Base-by-base conservation (phyloP, 1,284 basidiomycete species). In the Ganoderma lucidum region DNA sequence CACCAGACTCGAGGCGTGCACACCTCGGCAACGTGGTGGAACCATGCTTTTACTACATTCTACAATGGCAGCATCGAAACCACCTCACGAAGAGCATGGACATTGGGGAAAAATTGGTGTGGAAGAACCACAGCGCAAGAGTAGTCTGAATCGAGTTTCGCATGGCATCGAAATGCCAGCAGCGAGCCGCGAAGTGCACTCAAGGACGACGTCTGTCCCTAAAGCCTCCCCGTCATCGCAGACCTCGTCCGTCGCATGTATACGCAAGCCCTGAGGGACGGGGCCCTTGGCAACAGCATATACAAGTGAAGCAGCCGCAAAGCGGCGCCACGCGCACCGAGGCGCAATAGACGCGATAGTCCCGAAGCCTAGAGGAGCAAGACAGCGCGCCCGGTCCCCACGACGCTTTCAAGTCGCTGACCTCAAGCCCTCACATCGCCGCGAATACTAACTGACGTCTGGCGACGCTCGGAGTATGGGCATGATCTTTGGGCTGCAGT, bases 121-220 rank as follows among this genome's bases (percentile, higher is more conserved):
- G 14, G 17, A 39, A 48, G 28, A 23, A 37, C 63, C 63, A 64
- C 63, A 64, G 41, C 63, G 60, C 63, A 65, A 69, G 64, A 69
- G 63, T 69, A 69, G 68, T 69, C 68, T 69, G 68, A 63, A 69
- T 69, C 39, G 68, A 66, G 64, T 66, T 66, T 66, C 62, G 64
- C 68, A 17, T 37, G 39, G 35, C 55, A 56, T 44, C 39, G 30
- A 65, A 64, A 59, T 48, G 14, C 63, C 39, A n/a, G 39, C 12
- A 56, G 68, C 68, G 56, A 66, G 68, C 68, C 68, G 68, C 68
- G 64, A 65, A 69, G 59, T 65, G 64, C 63, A 69, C 68, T 63
- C 17, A 65, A 69, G 62, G 56, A 66, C 56, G 56, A 63, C 45
- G 41, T 35, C 8, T 41, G 59, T 35, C 39, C 59, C 37, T 23